phyloP scores from a whole-genome alignment of 768 basidiomycete genomes.

The Trametes punicea region DNA sequence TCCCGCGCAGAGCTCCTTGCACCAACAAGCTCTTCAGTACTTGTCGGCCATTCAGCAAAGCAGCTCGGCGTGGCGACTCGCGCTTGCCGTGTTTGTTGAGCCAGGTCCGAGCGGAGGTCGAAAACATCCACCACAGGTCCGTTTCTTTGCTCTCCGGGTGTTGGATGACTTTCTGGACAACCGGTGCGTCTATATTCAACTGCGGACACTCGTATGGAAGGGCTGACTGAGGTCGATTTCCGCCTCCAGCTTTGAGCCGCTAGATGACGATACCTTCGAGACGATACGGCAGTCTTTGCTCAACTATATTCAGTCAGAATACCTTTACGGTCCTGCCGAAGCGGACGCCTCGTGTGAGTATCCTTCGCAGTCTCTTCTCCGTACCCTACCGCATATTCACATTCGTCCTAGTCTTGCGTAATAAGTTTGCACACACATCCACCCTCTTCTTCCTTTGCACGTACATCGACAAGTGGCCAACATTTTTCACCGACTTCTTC shows the following conservation, averaged over 20 bases:
- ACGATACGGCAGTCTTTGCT: slow-evolving; percentile 74
- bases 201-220: neutral
- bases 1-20: slow-evolving; percentile 63
- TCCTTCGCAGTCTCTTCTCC: neutral
- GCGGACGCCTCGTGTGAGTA: slow-evolving; percentile 74
- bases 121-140: slow-evolving; percentile 66
- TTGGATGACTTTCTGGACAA: slow-evolving; percentile 81
- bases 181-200: slow-evolving; percentile 51
- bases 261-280: slow-evolving; percentile 68
- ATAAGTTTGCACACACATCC: slow-evolving; percentile 91
- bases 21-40: slow-evolving; percentile 86
- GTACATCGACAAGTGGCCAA: slow-evolving; percentile 82
- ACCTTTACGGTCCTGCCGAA: slow-evolving; percentile 82
- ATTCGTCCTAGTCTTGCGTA: slow-evolving; percentile 67
- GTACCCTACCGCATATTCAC: neutral
- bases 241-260: slow-evolving; percentile 52
- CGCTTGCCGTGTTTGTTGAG: slow-evolving; percentile 70
- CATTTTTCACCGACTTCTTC: slow-evolving; percentile 79
- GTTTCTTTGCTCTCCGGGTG: slow-evolving; percentile 79
- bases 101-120: slow-evolving; percentile 54
- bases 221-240: neutral
- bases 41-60: slow-evolving; percentile 75
- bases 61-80: slow-evolving; percentile 76
- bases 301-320: slow-evolving; percentile 85
- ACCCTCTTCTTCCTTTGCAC: slow-evolving; percentile 86